Conservation (phyloP, 2,329 filamentous ascomycete species). For the Colletotrichum sp. region DNA sequence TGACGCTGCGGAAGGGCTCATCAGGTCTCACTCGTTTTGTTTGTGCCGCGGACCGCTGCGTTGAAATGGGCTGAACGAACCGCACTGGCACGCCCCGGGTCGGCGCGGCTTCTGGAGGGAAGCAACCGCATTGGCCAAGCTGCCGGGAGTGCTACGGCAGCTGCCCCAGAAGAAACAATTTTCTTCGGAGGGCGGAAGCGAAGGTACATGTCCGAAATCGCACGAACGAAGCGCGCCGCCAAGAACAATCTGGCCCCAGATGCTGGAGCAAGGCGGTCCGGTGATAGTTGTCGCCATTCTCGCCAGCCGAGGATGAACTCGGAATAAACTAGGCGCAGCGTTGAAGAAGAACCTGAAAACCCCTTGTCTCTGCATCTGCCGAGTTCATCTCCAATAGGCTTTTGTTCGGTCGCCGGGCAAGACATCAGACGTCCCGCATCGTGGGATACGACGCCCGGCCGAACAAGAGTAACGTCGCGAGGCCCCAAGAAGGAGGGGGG, state of each 20-base stretch:
- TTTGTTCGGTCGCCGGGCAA: slow-evolving; percentile 13
- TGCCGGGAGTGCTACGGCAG: slow-evolving; percentile 9
- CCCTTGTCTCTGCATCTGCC: not conserved
- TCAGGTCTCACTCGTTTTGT: not conserved
- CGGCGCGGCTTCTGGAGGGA: not conserved
- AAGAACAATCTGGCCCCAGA: not conserved
- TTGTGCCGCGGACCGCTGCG: slow-evolving; percentile 9
- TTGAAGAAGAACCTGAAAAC: not conserved
- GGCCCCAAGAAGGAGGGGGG: not conserved
- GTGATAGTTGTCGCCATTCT: not conserved
- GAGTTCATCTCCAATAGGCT: not conserved
- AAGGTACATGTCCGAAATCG: slow-evolving; percentile 8
- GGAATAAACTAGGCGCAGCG: not conserved
- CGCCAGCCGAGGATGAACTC: slow-evolving; percentile 4
- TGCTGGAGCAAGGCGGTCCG: not conserved
- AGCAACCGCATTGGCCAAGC: not conserved
- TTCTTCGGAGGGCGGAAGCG: not conserved
- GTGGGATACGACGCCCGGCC: not conserved
- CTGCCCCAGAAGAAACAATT: not conserved
- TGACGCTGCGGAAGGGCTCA: not conserved
- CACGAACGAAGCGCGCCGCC: slow-evolving; percentile 3
- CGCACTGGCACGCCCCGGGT: slow-evolving; percentile 13
- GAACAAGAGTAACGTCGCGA: not conserved
- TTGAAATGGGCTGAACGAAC: not conserved
- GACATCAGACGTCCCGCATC: slow-evolving; percentile 6